These are phyloP conservation scores for Karstenula rhodostoma DNA, from an alignment of 2,329 filamentous ascomycete species.

Conservation along the genomic window DNA sequence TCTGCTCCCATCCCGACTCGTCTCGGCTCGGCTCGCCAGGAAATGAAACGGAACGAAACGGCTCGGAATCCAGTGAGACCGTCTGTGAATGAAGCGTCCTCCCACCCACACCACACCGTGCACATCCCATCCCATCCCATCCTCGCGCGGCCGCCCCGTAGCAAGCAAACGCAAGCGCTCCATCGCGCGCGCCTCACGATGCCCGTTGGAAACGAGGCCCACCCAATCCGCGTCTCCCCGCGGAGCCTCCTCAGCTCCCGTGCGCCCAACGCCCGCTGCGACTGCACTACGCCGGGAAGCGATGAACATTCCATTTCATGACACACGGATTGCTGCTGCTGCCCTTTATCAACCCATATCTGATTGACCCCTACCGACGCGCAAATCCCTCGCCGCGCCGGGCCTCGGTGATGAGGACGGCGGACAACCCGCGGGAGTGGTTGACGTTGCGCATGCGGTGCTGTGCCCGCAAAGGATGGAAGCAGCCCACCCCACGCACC, in stretches of 20 bases:
- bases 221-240: not conserved
- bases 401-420: not conserved
- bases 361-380: not conserved
- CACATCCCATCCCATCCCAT: too few relatives aligned
- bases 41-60: too few relatives aligned
- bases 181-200: not conserved
- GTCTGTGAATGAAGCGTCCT: too few relatives aligned
- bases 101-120: too few relatives aligned
- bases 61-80: too few relatives aligned
- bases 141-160: too few relatives aligned
- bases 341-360: not conserved
- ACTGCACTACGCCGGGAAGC: too few relatives aligned
- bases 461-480: not conserved
- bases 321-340: not conserved
- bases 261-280: not conserved
- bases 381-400: too few relatives aligned
- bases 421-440: not conserved
- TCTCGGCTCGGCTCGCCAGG: not conserved
- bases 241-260: not conserved
- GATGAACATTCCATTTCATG: too few relatives aligned
- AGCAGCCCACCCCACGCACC: not conserved
- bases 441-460: not conserved
- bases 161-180: not conserved
- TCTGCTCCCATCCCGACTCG: not conserved
- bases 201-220: not conserved